Evolutionary conservation across 345 rosid genomes (phyloP).

Genomic region (Eucalyptus grandis): DNA sequence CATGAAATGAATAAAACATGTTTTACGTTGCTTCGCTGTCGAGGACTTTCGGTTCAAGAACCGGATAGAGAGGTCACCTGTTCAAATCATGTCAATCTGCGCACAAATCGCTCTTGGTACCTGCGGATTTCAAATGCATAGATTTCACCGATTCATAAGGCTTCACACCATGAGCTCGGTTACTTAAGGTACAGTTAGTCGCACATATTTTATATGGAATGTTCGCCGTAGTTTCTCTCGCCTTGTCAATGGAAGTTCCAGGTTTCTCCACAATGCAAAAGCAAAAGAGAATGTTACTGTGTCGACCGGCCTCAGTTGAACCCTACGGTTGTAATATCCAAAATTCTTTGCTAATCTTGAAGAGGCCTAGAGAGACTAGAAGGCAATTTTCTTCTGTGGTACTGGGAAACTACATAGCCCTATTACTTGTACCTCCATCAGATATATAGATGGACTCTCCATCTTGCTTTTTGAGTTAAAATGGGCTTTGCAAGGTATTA

Average conservation of each 20-base stretch:
- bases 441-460: neutral
- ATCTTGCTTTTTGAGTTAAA: neutral
- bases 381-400: neutral
- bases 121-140: neutral
- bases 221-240: neutral
- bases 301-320: neutral
- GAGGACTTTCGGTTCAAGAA: neutral
- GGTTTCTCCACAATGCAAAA: neutral
- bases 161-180: neutral
- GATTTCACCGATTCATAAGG: neutral
- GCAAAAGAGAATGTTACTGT: neutral
- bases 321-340: neutral
- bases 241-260: neutral
- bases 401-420: neutral
- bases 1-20: neutral
- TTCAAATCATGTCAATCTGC: neutral
- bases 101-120: neutral
- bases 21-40: neutral
- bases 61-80: neutral
- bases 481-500: neutral
- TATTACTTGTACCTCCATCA: neutral
- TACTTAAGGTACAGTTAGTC: neutral
- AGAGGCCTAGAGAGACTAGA: neutral
- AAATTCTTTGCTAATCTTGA: neutral
- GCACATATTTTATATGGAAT: neutral